Evolutionary conservation across 2,329 filamentous ascomycete species (phyloP).

Genomic region (Penicillium nordicum): DNA sequence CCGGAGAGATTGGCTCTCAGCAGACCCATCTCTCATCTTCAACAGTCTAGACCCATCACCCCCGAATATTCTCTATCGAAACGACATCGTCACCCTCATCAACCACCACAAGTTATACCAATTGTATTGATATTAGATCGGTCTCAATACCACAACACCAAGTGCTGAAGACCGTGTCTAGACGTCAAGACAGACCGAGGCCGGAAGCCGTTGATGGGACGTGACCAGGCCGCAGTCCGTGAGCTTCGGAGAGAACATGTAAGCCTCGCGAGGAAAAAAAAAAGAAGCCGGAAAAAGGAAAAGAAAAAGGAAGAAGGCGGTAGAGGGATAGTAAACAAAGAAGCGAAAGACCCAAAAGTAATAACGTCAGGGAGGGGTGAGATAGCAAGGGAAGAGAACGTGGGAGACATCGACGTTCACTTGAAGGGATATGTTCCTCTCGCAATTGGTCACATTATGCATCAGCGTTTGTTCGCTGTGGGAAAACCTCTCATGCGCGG

Average conservation of each 20-base stretch:
- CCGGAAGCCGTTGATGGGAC: not conserved
- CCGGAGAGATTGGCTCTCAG: conserved; percentile 10
- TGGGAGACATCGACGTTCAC: conserved; percentile 19
- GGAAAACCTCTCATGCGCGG: conserved; percentile 33
- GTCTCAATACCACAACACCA: not conserved
- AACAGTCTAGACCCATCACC: conserved; percentile 10
- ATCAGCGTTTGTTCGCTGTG: conserved; percentile 19
- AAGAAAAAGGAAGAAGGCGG: conserved; percentile 14
- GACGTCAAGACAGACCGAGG: not conserved
- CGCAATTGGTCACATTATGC: conserved; percentile 24
- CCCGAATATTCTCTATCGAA: conserved; percentile 6
- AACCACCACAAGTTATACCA: not conserved
- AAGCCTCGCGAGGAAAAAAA: conserved; percentile 14
- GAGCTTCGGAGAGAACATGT: conserved; percentile 1
- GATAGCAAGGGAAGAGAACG: conserved; percentile 19
- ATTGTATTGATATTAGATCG: not conserved
- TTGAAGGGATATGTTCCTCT: conserved; percentile 7
- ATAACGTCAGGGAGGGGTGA: conserved; percentile 11
- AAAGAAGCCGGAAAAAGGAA: conserved; percentile 15
- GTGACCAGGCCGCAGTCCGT: conserved; percentile 7
- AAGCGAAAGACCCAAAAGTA: conserved; percentile 9
- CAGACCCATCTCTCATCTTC: conserved; percentile 5
- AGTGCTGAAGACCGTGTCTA: not conserved
- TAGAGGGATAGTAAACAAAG: conserved; percentile 8
- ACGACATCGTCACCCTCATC: not conserved